Conservation (phyloP, 768 basidiomycete genomes). For the Amanita pallidorosea region DNA sequence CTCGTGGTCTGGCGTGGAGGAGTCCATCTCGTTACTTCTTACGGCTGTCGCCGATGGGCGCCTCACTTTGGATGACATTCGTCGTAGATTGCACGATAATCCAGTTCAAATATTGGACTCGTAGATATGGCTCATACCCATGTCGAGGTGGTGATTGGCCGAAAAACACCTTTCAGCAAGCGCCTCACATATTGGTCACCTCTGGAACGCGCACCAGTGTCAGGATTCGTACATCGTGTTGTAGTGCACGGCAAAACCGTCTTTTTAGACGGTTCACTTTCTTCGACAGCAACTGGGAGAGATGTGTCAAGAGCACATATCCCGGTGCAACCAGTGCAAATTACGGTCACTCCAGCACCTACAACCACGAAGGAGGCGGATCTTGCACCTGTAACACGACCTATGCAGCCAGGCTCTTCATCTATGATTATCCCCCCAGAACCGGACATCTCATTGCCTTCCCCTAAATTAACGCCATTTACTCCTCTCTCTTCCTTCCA, state of each 20-base stretch:
- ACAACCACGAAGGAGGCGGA: conserved; percentile 7
- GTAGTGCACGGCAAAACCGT: conserved; percentile 83
- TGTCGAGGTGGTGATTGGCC: conserved; percentile 87
- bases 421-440: conserved; percentile 6
- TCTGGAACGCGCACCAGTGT: conserved; percentile 46
- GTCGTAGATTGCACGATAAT: conserved; percentile 80
- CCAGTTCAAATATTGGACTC: conserved; percentile 81
- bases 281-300: conserved; percentile 47
- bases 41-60: conserved; percentile 75
- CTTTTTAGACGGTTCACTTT: conserved; percentile 76
- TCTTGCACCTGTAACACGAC: not conserved
- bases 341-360: not conserved
- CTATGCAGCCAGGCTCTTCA: not conserved
- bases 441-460: conserved; percentile 25
- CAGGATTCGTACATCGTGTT: conserved; percentile 83
- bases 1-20: conserved; percentile 73
- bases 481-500: conserved; percentile 81
- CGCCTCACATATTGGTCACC: conserved; percentile 72
- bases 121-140: conserved; percentile 80
- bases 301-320: conserved; percentile 57
- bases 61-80: conserved; percentile 76
- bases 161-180: conserved; percentile 47
- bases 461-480: conserved; percentile 26
- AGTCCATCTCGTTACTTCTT: conserved; percentile 79
- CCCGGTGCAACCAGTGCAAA: not conserved